Evolutionary conservation across 768 basidiomycete genomes (phyloP).

Genomic region (Lentinula raphanica): DNA sequence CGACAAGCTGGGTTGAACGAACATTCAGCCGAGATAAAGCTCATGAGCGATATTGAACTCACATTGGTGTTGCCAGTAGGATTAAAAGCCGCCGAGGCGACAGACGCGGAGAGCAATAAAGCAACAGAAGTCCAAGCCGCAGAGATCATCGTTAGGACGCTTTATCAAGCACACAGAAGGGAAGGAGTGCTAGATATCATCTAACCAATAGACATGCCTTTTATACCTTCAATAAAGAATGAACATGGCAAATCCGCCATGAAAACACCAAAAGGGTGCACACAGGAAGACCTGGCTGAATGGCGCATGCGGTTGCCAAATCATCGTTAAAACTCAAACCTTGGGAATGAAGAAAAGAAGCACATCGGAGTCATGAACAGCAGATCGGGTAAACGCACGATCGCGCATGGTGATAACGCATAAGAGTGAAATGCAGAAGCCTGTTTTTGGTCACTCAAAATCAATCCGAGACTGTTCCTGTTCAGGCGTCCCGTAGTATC

Average conservation of each 20-base stretch:
- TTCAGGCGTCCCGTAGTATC: not conserved
- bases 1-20: not conserved
- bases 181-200: not conserved
- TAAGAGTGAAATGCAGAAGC: not conserved
- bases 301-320: not conserved
- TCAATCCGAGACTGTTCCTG: not conserved
- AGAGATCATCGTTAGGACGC: not conserved
- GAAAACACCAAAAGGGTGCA: not conserved
- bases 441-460: not conserved
- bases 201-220: not conserved
- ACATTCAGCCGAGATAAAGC: not conserved
- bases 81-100: not conserved
- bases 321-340: not conserved
- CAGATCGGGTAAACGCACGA: not conserved
- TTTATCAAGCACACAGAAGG: not conserved
- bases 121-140: not conserved
- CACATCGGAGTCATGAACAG: not conserved
- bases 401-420: not conserved
- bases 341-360: not conserved
- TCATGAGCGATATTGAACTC: constrained; percentile 2
- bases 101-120: constrained; percentile 2
- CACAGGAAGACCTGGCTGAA: not conserved
- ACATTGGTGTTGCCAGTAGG: constrained; percentile 7
- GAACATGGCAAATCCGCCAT: not conserved
- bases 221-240: not conserved